Evolutionary conservation across 495 filamentous ascomycete species (phyloP).

Genomic region (Trichoderma orchidacearum): DNA sequence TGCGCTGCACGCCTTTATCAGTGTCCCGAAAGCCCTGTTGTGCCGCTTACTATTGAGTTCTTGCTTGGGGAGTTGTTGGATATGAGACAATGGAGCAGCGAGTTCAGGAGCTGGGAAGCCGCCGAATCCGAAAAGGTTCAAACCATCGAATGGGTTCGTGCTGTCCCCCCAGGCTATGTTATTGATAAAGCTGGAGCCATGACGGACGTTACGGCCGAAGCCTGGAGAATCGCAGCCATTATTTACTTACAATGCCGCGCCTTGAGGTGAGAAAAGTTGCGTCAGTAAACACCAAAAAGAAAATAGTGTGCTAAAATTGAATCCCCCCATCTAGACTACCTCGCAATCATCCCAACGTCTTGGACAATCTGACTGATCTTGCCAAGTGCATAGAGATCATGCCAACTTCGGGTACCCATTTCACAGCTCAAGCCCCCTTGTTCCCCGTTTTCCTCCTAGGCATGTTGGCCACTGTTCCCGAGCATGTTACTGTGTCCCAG

Average conservation of each 20-base stretch:
- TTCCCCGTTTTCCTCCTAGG: constrained; percentile 5
- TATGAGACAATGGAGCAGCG: neutral
- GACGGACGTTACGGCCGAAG: constrained; percentile 1
- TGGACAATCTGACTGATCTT: neutral
- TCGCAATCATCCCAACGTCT: neutral
- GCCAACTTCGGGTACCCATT: neutral
- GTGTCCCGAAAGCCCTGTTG: neutral
- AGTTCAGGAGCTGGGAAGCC: neutral
- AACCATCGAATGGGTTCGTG: neutral
- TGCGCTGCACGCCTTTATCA: neutral
- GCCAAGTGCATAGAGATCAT: neutral
- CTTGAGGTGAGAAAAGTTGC: neutral
- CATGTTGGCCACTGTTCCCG: neutral
- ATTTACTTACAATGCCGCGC: constrained; percentile 1
- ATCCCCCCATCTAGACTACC: neutral
- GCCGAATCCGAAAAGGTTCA: neutral
- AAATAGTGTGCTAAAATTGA: neutral
- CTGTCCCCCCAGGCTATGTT: neutral
- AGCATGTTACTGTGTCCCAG: neutral
- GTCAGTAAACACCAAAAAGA: neutral
- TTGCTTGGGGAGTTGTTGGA: neutral
- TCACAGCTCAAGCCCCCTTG: constrained; percentile 3
- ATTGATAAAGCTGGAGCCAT: neutral
- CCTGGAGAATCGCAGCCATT: neutral
- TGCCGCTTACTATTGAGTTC: neutral